Base-by-base conservation (phyloP, 1,284 basidiomycete genomes). In the Sanghuangporus baumii region DNA sequence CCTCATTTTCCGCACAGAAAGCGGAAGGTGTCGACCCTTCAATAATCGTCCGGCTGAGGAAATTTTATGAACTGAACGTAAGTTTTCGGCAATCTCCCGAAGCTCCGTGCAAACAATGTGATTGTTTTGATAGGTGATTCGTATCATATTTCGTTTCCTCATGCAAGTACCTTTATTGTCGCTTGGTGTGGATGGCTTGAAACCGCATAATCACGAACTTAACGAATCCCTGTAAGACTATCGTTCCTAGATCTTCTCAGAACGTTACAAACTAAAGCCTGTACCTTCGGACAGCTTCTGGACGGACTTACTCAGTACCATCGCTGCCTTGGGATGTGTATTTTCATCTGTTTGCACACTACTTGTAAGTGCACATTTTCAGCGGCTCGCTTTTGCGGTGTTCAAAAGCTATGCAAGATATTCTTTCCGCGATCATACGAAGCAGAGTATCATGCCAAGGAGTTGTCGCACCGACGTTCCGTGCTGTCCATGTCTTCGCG, bases 1-100 rank as follows among this genome's bases (percentile, higher is more conserved):
- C 8, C 26, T 20, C 3, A 16, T 46, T 11, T 6, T 18, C 16
- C 43, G 3, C 37, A 12, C 61, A 83, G 81, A 78, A 81, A 72
- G 72, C 69, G 51, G 81, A 85, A 69, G 80, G 81, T 4, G 85
- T 89, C 9, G 89, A 91, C 57, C 77, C 68, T 18, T 74, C 69
- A 37, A 88, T 87, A 2, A 78, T 91, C 54, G 78, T 89, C 43
- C 82, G 88, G 20, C 73, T 92, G 52, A 87, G 85, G 16, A 90
- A 87, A 66, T 91, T 89, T 71, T 86, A 88, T 50, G 89, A 92
- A 69, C 73, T 91, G 52, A 91, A 92, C 67, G 89, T 91, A 67
- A 46, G 86, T 74, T 5, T 26, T 50, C 16, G 3, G 11, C 52
- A 52, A 50, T 16, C 37, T 6, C 34, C 55, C 36, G 18, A 47